phyloP scores from a whole-genome alignment of 2,329 filamentous ascomycete genomes.

The Aspergillus jensenii region DNA sequence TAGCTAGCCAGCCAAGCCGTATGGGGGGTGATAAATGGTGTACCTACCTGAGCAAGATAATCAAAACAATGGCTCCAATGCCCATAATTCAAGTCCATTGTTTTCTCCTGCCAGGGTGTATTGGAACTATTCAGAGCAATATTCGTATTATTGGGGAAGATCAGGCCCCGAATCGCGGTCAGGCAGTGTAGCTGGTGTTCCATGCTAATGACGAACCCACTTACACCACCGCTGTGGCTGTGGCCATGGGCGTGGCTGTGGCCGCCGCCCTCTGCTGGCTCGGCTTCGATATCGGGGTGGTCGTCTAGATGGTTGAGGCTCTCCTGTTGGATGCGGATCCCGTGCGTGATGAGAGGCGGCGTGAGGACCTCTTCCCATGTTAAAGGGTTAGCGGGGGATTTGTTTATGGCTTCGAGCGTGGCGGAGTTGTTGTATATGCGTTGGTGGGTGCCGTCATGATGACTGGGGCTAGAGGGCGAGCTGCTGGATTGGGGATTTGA shows the following conservation, averaged over 20 bases:
- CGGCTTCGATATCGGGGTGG: neutral
- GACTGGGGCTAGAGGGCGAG: neutral
- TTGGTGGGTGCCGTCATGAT: neutral
- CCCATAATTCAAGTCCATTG: neutral
- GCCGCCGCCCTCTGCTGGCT: neutral
- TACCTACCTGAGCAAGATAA: constrained; percentile 18
- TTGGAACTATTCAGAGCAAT: neutral
- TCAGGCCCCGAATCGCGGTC: constrained; percentile 7
- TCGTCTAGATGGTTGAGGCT: neutral
- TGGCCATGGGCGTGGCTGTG: neutral
- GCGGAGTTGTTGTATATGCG: neutral
- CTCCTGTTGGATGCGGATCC: neutral
- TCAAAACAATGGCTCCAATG: constrained; percentile 22
- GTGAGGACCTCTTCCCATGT: constrained; percentile 11
- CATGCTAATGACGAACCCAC: constrained; percentile 7
- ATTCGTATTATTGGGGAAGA: constrained; percentile 11
- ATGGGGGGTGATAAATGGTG: too few species aligned
- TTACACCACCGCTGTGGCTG: too few species aligned
- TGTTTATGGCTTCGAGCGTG: neutral
- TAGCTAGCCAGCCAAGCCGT: neutral
- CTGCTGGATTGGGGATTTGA: neutral
- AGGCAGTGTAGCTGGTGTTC: constrained; percentile 19
- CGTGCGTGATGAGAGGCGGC: constrained; percentile 2
- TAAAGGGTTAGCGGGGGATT: neutral
- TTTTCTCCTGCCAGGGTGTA: neutral